These are phyloP conservation scores for Candida sonorensis DNA, from an alignment of 805 yeast species.

Conservation along the genomic window DNA sequence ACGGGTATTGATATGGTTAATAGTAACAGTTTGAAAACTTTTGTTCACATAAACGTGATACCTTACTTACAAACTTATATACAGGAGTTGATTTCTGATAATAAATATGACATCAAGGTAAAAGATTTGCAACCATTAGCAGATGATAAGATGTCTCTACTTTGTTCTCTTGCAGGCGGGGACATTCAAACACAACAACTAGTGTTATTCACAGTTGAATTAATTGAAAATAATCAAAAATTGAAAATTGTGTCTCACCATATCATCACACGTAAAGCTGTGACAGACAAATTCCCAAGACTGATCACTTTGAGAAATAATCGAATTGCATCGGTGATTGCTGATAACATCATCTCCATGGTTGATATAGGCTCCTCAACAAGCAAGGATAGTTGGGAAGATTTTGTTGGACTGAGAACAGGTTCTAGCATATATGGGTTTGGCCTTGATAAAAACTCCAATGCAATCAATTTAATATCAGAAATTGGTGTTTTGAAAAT, in stretches of 20 bases:
- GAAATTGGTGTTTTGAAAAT: constrained; percentile 58
- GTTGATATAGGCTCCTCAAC: constrained; percentile 39
- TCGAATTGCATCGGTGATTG: constrained; percentile 44
- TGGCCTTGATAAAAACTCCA: constrained; percentile 29
- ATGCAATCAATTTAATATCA: constrained; percentile 32
- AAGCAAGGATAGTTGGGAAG: constrained; percentile 68
- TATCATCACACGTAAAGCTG: constrained; percentile 2
- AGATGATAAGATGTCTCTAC: too few species aligned
- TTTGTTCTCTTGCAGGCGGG: too few species aligned
- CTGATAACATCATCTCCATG: constrained; percentile 55
- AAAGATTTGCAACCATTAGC: constrained; percentile 55
- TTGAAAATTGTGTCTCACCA: constrained; percentile 1
- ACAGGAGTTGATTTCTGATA: constrained; percentile 42
- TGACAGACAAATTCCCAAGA: constrained; percentile 5
- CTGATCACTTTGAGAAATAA: constrained; percentile 19
- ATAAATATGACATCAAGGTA: constrained; percentile 42
- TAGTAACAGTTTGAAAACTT: constrained; percentile 22
- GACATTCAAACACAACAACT: constrained; percentile 34
- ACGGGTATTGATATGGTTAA: constrained; percentile 28
- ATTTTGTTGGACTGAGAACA: constrained; percentile 51
- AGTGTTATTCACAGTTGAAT: constrained; percentile 47
- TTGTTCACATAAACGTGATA: constrained; percentile 23
- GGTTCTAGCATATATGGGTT: constrained; percentile 50
- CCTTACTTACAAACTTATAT: constrained; percentile 7
- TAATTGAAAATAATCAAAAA: constrained; percentile 10